These are phyloP conservation scores for Phalaenopsis aphrodite DNA, from an alignment of 106 monocot species.

Conservation along the genomic window DNA sequence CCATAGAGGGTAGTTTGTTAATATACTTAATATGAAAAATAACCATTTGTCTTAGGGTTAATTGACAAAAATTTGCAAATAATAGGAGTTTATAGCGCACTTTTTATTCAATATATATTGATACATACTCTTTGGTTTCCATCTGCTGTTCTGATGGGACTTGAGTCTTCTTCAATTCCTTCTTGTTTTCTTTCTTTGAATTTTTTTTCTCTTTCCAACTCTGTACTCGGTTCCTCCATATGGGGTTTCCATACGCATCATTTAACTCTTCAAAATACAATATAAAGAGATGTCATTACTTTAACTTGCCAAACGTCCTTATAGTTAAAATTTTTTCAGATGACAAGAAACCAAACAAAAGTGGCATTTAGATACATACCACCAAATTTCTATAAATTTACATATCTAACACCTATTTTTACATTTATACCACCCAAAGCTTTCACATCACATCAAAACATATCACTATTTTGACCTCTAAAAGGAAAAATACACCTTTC, in stretches of 20 bases:
- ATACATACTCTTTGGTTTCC: slow-evolving; percentile 67
- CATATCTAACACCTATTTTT: too few species aligned
- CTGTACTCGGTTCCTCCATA: slow-evolving; percentile 92
- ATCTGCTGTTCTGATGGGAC: slow-evolving; percentile 70
- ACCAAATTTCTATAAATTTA: too few species aligned
- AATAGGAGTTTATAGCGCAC: background rate
- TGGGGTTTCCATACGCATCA: slow-evolving; percentile 64
- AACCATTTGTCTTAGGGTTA: background rate
- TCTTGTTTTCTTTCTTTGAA: slow-evolving; percentile 46
- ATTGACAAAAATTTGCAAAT: background rate
- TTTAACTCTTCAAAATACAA: slow-evolving; percentile 44
- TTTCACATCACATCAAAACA: too few species aligned
- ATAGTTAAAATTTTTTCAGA: background rate
- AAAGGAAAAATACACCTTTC: too few species aligned
- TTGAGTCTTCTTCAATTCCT: slow-evolving; percentile 33
- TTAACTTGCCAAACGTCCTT: background rate
- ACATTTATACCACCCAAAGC: too few species aligned
- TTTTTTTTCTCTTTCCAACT: slow-evolving; percentile 95
- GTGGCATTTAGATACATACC: too few species aligned
- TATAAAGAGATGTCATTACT: background rate
- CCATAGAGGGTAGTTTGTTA: background rate
- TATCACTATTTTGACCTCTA: too few species aligned
- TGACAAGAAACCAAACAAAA: background rate
- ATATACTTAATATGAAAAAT: background rate
- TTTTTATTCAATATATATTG: background rate